These are phyloP conservation scores for Firmiana major DNA, from an alignment of 345 rosid genomes.

Conservation along the genomic window DNA sequence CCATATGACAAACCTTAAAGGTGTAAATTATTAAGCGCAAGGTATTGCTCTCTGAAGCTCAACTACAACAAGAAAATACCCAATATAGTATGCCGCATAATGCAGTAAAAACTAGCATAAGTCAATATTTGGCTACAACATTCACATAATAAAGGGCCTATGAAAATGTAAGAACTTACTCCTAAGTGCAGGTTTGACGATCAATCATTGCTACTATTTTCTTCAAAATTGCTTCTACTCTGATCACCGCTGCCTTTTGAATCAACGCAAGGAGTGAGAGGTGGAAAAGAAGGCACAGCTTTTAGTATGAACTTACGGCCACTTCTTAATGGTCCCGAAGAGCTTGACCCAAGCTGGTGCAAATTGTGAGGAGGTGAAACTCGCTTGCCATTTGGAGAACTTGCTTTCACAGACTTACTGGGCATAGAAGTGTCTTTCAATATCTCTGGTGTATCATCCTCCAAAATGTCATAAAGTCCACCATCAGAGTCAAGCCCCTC, in stretches of 20 bases:
- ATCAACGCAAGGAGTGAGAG: slow-evolving; percentile 46
- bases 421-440: slow-evolving; percentile 39
- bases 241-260: slow-evolving; percentile 22
- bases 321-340: slow-evolving; percentile 42
- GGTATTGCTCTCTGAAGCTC: neutral
- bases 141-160: neutral
- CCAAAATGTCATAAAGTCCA: slow-evolving; percentile 25
- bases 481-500: slow-evolving; percentile 24
- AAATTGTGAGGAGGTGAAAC: slow-evolving; percentile 48
- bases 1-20: neutral
- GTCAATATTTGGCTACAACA: neutral
- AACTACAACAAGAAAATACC: neutral
- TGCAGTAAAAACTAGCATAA: neutral
- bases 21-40: neutral
- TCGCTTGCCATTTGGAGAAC: slow-evolving; percentile 52
- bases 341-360: slow-evolving; percentile 28
- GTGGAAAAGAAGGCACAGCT: slow-evolving; percentile 56
- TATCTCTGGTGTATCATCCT: slow-evolving; percentile 51
- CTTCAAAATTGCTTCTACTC: slow-evolving; percentile 20
- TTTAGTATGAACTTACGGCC: slow-evolving; percentile 55
- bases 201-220: slow-evolving; percentile 14
- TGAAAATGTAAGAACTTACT: slow-evolving; percentile 14
- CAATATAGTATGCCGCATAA: neutral
- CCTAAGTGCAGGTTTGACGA: neutral
- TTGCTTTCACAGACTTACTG: slow-evolving; percentile 36